Conservation (phyloP, 2,329 filamentous ascomycete genomes). For the Leptodontidium sp. region DNA sequence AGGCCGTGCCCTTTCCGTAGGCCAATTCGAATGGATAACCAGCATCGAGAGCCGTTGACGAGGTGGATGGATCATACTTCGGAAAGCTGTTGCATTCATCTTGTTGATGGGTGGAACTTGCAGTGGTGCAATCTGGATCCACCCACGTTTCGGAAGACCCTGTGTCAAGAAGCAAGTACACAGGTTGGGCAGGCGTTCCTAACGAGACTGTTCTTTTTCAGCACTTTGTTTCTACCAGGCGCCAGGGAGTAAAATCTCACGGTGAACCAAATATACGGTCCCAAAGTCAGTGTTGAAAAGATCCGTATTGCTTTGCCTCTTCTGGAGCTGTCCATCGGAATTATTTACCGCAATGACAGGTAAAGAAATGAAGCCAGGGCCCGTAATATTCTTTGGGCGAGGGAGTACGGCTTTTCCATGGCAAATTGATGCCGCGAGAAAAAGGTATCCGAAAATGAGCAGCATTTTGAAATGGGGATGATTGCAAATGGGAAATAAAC, state of each 20-base stretch:
- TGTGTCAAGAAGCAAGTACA: slow-evolving; percentile 18
- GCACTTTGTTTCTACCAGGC: too few relatives aligned
- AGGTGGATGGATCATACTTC: slow-evolving; percentile 8
- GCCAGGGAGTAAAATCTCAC: background rate
- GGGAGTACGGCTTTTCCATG: slow-evolving; percentile 1
- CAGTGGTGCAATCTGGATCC: slow-evolving; percentile 17
- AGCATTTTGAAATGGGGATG: background rate
- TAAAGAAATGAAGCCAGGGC: slow-evolving; percentile 6
- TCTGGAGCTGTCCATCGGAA: background rate
- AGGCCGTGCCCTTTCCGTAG: background rate
- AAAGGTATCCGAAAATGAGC: background rate
- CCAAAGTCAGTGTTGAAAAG: slow-evolving; percentile 14
- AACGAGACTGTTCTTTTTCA: slow-evolving; percentile 4
- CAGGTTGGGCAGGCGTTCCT: slow-evolving; percentile 19
- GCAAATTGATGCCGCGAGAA: background rate
- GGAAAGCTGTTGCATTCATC: slow-evolving; percentile 18
- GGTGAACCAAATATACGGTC: slow-evolving; percentile 12
- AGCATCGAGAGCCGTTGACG: slow-evolving; percentile 3
- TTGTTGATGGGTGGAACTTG: background rate
- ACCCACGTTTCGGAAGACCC: slow-evolving; percentile 23
- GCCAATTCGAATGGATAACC: slow-evolving; percentile 8
- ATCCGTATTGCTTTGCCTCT: slow-evolving; percentile 2
- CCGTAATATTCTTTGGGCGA: slow-evolving; percentile 4
- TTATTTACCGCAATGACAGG: slow-evolving; percentile 1
- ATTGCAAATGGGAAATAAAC: background rate